Evolutionary conservation across 345 rosid species (phyloP).

Genomic region (Laguncularia racemosa): DNA sequence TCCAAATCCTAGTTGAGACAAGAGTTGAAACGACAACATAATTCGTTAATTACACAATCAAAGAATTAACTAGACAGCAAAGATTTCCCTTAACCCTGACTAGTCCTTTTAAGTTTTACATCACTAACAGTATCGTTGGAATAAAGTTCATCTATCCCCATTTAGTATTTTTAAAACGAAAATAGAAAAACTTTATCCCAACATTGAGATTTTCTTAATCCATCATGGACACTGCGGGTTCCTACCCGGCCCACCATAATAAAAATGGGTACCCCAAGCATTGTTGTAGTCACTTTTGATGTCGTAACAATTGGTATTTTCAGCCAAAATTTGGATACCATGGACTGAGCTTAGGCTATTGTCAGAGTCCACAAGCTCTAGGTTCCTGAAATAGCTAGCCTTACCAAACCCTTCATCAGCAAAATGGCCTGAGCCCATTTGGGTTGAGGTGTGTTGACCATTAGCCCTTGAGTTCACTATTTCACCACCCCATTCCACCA

Average conservation of each 20-base stretch:
- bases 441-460: constrained; percentile 78
- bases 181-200: too few species aligned
- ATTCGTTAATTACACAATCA: constrained; percentile 13
- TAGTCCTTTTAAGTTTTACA: too few species aligned
- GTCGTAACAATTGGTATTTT: constrained; percentile 84
- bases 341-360: constrained; percentile 67
- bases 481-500: constrained; percentile 99
- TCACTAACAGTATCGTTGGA: too few species aligned
- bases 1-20: too few species aligned
- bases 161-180: too few species aligned
- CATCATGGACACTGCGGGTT: constrained; percentile 63
- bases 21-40: too few species aligned
- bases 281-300: constrained; percentile 62
- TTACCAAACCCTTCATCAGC: constrained; percentile 80
- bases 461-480: constrained; percentile 83
- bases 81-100: neutral
- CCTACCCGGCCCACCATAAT: constrained; percentile 91
- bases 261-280: constrained; percentile 91
- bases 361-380: constrained; percentile 83
- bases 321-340: constrained; percentile 65
- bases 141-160: too few species aligned
- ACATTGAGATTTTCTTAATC: neutral
- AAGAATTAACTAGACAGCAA: constrained; percentile 5
- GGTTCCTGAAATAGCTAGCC: constrained; percentile 81
- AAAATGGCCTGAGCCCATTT: constrained; percentile 96